These are phyloP conservation scores for Tagetes patula DNA, from an alignment of 129 eudicot genomes.

Conservation along the genomic window DNA sequence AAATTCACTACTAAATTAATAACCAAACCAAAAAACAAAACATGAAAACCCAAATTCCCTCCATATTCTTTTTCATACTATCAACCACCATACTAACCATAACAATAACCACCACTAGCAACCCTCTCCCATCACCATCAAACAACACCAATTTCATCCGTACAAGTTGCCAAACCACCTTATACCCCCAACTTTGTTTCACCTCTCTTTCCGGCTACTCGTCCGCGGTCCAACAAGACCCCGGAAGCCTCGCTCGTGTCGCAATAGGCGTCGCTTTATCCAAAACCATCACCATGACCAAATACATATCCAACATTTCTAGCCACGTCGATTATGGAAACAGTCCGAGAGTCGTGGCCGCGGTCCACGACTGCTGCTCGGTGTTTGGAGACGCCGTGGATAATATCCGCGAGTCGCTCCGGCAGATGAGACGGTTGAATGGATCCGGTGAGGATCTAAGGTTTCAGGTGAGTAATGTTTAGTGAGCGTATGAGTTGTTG, in stretches of 20 bases:
- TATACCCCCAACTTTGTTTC: conserved; percentile 73
- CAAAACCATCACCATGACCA: conserved; percentile 45
- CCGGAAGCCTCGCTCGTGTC: conserved; percentile 65
- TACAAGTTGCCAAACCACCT: conserved; percentile 60
- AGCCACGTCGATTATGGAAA: conserved; percentile 38
- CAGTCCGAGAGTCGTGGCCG: conserved; percentile 59
- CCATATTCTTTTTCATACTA: conserved; percentile 18
- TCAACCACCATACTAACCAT: conserved; percentile 21
- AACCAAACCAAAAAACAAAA: background rate
- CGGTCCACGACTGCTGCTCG: conserved; percentile 66
- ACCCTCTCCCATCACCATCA: conserved; percentile 23
- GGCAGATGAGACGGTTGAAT: conserved; percentile 57
- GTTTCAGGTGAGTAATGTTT: conserved; percentile 83
- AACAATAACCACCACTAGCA: conserved; percentile 30
- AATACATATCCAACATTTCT: conserved; percentile 53
- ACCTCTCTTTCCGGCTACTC: conserved; percentile 70
- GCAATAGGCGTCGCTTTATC: conserved; percentile 68
- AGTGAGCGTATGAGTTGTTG: too few species aligned
- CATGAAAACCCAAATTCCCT: conserved; percentile 31
- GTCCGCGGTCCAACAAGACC: conserved; percentile 50
- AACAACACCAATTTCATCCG: conserved; percentile 64
- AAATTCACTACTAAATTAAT: background rate
- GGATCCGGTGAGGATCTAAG: conserved; percentile 48
- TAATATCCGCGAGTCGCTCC: conserved; percentile 56
- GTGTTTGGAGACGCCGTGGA: conserved; percentile 65